These are phyloP conservation scores for Globisporangium polare DNA, from an alignment of 352 stramenopile species.

Conservation along the genomic window DNA sequence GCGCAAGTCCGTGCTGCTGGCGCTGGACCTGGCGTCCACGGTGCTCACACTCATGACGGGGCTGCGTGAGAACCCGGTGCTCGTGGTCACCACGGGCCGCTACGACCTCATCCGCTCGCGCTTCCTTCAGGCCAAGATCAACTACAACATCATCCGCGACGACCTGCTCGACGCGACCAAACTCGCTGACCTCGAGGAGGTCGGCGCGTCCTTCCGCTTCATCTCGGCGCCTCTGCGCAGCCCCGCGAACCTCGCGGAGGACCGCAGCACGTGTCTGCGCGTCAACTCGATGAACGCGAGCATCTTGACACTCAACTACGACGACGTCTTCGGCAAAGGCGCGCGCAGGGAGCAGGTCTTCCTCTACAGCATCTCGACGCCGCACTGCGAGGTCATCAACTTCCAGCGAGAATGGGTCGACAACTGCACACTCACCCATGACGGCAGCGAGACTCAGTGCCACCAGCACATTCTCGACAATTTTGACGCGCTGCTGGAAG, in stretches of 20 bases:
- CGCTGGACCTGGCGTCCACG: slow-evolving; percentile 20
- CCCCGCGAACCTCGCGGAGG: slow-evolving; percentile 27
- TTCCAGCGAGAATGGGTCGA: slow-evolving; percentile 29
- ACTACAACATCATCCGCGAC: slow-evolving; percentile 24
- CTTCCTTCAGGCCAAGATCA: slow-evolving; percentile 20
- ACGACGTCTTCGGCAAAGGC: slow-evolving; percentile 36
- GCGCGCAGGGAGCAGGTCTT: slow-evolving; percentile 28
- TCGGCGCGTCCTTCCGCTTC: slow-evolving; percentile 5
- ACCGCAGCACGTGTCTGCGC: slow-evolving; percentile 37
- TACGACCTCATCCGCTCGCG: slow-evolving; percentile 20
- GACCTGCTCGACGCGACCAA: slow-evolving; percentile 15
- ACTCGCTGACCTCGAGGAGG: slow-evolving; percentile 11
- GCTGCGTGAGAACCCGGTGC: slow-evolving; percentile 25
- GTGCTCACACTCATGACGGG: slow-evolving; percentile 28
- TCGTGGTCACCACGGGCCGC: slow-evolving; percentile 15
- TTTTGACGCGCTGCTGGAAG: slow-evolving; percentile 30
- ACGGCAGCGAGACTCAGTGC: slow-evolving; percentile 24
- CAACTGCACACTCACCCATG: slow-evolving; percentile 20
- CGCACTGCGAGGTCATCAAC: slow-evolving; percentile 36
- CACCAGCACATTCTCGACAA: slow-evolving; percentile 47
- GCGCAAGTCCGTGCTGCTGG: slow-evolving; percentile 18
- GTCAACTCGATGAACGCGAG: slow-evolving; percentile 42
- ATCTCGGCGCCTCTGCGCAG: slow-evolving; percentile 27
- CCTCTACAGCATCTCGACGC: slow-evolving; percentile 41
- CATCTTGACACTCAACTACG: slow-evolving; percentile 26